Evolutionary conservation across 1,139 yeast genomes (phyloP), one percentile per base, ranked within the genome.

Genomic region (Kluyveromyces sp.): DNA sequence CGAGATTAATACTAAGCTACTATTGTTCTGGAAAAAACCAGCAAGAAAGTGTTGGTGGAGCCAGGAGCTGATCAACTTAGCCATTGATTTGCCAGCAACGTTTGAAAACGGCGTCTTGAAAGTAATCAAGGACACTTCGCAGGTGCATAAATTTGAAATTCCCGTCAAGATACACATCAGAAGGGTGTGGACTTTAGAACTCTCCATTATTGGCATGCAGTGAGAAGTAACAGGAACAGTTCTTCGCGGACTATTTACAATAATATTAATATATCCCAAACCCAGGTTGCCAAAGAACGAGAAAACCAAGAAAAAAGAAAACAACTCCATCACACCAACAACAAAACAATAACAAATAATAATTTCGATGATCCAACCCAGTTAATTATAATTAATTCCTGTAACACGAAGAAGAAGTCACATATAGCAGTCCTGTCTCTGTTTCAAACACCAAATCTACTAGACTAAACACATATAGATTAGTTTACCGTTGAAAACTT

Each of bases 1-100:
- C 15, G 63, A 61, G 38, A 57, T 64, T 43, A 64, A 64, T 49
- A 58, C 92, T 34, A 92, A 94, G 63, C 74, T 94, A 46, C 73
- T 94, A 36, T 71, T 94, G 49, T 94, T 94, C 63, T 94, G 98
- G 98, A 77, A 96, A 53, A 92, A 92, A 62, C 99, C 99, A 0
- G 99, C 99, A 1, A 76, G 98, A 60, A 94, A 94, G 64, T 94
- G 99, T 68, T 94, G 99, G 99, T 94, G 99, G 99, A 83, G 86
- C 8, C 84, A 83, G 58, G 79, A 79, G 41, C 69, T 73, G 41
- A 70, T 80, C 25, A 76, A 74, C 4, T 70, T 88, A 32, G 74
- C 34, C n/a, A 15, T 41, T 6, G 34, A 35, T 26, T 34, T 34
- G 39, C 38, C 38, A 5, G 43, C 43, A 15, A 30, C 6, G 7